Base-by-base conservation (phyloP, 352 stramenopile species). In the Phytophthora syringae region DNA sequence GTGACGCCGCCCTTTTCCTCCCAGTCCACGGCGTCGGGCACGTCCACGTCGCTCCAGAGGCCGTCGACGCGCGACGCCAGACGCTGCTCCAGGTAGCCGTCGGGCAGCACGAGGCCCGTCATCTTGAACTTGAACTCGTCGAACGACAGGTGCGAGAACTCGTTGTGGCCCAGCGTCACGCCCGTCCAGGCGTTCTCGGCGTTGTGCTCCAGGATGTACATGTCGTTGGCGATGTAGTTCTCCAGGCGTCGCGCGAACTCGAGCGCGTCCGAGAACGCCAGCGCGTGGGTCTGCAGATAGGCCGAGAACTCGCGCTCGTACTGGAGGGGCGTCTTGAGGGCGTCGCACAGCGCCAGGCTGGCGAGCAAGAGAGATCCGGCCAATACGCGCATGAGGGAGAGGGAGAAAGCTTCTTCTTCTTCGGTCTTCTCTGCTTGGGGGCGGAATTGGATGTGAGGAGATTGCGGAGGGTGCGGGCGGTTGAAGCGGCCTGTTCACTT, bases 11-110 rank as follows among this genome's bases (percentile, higher is more conserved):
- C 98, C 69, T 98, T 93, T 10, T 72, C 59, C 44, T 88, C 68
- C 98, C 98, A 99, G 80, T 99, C 95, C 21, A 99, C 74, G n/a
- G 79, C 67, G 1, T 92, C 74, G 1, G 94, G 88, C 12, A 95
- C 67, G 5, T 92, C 49, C 34, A 73, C 64, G 57, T 78, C 58
- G 44, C 24, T 64, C 47, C 53, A 79, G 3, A 69, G 36, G 7
- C 27, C 25, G 36, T 77, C 66, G 20, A 84, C 57, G n/a, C 73
- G 74, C 11, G 76, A 67, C 21, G 59, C 64, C 32, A 84, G 64
- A 53, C 85, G 90, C 55, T 86, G 47, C 54, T 92, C 76, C 16
- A 98, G 52, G 45, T 89, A 89, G 1, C 73, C 73, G 5, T 81
- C 57, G 0, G 81, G 75, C 60, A 90, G 58, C 11, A 51, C 64